Base-by-base conservation (phyloP, 164 flowering plant species). In the Tinospora cordifolia region DNA sequence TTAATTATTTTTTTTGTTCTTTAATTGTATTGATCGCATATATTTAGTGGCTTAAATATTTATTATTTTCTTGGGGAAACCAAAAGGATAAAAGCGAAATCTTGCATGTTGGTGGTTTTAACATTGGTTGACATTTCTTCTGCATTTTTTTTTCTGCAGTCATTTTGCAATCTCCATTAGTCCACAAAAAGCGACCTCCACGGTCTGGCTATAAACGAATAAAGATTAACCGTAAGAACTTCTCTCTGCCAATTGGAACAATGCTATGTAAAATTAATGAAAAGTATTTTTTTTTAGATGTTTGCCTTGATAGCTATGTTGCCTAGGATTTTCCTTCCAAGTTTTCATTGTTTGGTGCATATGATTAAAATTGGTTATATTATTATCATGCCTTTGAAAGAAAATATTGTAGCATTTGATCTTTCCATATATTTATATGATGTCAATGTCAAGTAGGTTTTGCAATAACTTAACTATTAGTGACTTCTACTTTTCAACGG, bases 131-230 rank as follows among this genome's bases (percentile, higher is more conserved):
- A 67, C 47, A 54, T 19, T 47, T 62, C 25, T 64, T 71, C 8
- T 73, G 40, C 41, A 64, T 69, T 69, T 75, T 17, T 75, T 17
- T 75, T 64, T 40, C 49, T 84, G 86, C 93, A 94, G 98, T 93
- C 71, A 94, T 94, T 62, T 80, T 92, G 85, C 99, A 94, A 66
- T 78, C 84, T 75, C 97, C 99, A 39, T 80, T 86, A 44, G 76
- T 66, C 25, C 90, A 92, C 78, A 94, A 89, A 82, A 89, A 88
- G 76, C 77, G 77, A 66, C 96, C 97, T 75, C 86, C 88, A 54
- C 87, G 70, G 82, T 80, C 92, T 76, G 93, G 97, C 68, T 94
- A 89, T 79, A 82, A 75, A 21, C 92, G 98, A 14, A 86, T 82
- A 70, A 83, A 86, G 83, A 80, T 94, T 66, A 89, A 82, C 73